A percentile compares a stretch with the other conserved stretches of the same genome.
Conservation (phyloP, 257 asterid species). For the Solanum infundibuliforme region DNA sequence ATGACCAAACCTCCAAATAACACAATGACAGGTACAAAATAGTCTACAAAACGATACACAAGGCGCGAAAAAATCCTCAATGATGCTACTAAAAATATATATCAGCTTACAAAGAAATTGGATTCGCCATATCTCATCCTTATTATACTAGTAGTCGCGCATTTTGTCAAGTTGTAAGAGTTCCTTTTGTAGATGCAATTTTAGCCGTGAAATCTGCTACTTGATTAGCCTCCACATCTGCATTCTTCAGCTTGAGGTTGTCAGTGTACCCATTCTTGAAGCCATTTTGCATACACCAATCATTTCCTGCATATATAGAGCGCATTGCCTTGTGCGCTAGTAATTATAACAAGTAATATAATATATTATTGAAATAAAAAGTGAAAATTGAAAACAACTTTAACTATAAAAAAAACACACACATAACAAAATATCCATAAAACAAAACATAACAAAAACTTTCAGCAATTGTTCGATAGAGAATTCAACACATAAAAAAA, state of each 20-base stretch:
- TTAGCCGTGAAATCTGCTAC: neutral
- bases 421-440: neutral
- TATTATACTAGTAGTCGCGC: neutral
- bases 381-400: neutral
- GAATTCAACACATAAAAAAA: neutral
- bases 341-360: neutral
- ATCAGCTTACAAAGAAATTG: neutral
- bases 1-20: neutral
- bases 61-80: neutral
- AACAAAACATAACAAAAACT: neutral
- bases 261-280: neutral
- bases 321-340: neutral
- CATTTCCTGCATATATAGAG: neutral
- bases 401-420: neutral
- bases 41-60: neutral
- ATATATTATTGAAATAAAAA: neutral
- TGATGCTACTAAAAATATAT: neutral
- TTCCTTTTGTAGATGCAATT: neutral
- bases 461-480: neutral
- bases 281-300: neutral
- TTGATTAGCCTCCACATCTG: no score
- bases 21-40: neutral
- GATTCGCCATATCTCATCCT: neutral
- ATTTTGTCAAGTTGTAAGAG: neutral
- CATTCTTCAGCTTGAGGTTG: neutral